These are phyloP conservation scores for Trichophyton rubrum DNA, from an alignment of 2,329 filamentous ascomycete genomes.

Conservation along the genomic window DNA sequence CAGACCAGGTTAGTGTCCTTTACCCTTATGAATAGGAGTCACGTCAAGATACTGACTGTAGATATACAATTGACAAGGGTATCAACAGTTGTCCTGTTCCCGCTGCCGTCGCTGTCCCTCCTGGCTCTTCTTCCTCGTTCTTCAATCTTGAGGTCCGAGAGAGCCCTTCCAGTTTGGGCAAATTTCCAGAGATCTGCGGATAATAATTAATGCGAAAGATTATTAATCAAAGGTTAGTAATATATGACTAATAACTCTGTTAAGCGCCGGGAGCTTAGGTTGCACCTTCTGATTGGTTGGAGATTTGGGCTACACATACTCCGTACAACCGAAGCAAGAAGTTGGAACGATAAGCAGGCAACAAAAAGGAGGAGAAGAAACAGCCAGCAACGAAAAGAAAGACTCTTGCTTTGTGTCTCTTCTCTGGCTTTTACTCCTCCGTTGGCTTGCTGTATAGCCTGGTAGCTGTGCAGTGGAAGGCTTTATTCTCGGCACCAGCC, in stretches of 20 bases:
- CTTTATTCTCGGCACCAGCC: neutral
- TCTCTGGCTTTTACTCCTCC: neutral
- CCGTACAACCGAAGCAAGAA: neutral
- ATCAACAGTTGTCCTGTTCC: neutral
- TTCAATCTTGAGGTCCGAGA: neutral
- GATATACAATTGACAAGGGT: neutral
- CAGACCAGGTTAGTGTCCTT: neutral
- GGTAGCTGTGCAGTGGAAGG: neutral
- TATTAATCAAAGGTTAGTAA: neutral
- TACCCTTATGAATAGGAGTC: neutral
- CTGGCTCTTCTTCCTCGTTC: neutral
- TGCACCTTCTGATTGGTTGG: neutral
- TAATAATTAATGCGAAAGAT: no score
- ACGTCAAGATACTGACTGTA: neutral
- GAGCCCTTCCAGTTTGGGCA: neutral
- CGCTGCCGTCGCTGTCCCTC: no score
- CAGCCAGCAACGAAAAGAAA: neutral
- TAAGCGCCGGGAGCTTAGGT: neutral
- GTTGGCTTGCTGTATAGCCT: neutral
- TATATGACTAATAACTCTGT: neutral
- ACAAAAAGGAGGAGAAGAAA: neutral
- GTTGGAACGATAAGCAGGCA: neutral
- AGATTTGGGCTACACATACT: neutral
- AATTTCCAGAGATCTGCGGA: neutral
- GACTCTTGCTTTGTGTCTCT: neutral